A percentile compares a stretch with the other conserved stretches of the same genome.
phyloP scores from a whole-genome alignment of 2,329 filamentous ascomycete genomes.

The Colletotrichum incanum region DNA sequence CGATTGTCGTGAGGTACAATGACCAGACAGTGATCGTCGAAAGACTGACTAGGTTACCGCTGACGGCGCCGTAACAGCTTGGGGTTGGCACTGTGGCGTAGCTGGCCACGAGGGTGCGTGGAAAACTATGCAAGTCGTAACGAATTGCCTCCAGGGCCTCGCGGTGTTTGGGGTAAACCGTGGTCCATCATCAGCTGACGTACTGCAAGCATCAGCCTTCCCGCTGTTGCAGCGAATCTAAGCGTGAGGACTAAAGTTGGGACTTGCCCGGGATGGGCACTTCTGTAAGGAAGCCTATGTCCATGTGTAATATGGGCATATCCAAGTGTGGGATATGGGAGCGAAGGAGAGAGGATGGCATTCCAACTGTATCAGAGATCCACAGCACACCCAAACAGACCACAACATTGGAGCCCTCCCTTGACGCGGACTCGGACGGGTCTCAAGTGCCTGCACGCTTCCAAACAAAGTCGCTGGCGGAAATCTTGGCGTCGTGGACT shows the following conservation, averaged over 20 bases:
- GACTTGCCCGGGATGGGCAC: neutral
- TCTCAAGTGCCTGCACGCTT: slow-evolving; percentile 1
- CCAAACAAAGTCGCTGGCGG: slow-evolving; percentile 9
- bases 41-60: slow-evolving; percentile 5
- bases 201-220: slow-evolving; percentile 26
- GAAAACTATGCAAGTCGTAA: slow-evolving; percentile 33
- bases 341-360: no score
- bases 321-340: neutral
- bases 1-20: neutral
- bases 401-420: slow-evolving; percentile 8
- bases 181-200: slow-evolving; percentile 22
- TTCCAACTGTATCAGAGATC: slow-evolving; percentile 1
- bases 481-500: slow-evolving; percentile 17
- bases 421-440: neutral
- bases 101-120: neutral
- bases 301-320: slow-evolving; percentile 4
- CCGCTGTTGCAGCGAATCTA: slow-evolving; percentile 7
- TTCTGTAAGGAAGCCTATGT: neutral
- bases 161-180: slow-evolving; percentile 16
- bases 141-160: slow-evolving; percentile 22
- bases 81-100: slow-evolving; percentile 9
- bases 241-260: no score
- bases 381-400: neutral
- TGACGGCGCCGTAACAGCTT: slow-evolving; percentile 7
- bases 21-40: slow-evolving; percentile 17